phyloP scores from a whole-genome alignment of 208 protist species.

The Entamoeba nuttalli region DNA sequence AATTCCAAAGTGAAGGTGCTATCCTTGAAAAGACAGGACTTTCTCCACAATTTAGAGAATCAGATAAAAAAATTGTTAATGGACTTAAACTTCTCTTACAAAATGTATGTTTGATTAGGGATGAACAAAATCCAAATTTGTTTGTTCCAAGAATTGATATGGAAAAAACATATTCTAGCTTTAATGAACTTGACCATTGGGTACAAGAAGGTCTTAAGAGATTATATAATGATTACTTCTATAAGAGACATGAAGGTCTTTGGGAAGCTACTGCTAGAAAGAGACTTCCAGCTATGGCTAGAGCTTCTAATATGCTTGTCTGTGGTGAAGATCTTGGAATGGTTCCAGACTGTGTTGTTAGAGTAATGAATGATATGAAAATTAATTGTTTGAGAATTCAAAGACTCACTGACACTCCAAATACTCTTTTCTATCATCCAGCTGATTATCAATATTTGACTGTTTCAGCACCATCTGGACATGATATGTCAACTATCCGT shows the following conservation, averaged over 20 bases:
- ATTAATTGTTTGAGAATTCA: conserved; percentile 53
- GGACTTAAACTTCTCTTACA: background rate
- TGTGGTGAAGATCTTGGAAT: conserved; percentile 58
- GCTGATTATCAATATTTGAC: conserved; percentile 20
- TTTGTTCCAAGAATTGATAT: conserved; percentile 43
- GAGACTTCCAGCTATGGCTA: conserved; percentile 27
- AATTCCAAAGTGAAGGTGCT: background rate
- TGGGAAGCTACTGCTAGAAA: conserved; percentile 3
- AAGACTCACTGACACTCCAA: conserved; percentile 11
- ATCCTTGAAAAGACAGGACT: background rate
- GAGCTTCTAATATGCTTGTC: conserved; percentile 49
- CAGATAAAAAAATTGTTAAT: conserved; percentile 17
- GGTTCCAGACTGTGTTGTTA: conserved; percentile 38
- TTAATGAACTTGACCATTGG: background rate
- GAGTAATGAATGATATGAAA: conserved; percentile 36
- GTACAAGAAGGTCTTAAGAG: background rate
- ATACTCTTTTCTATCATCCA: background rate
- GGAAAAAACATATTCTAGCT: conserved; percentile 25
- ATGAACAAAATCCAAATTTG: conserved; percentile 24
- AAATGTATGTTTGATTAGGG: background rate
- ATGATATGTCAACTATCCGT: conserved; percentile 22
- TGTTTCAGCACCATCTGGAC: conserved; percentile 26
- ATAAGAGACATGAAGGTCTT: conserved; percentile 25
- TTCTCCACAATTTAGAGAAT: conserved; percentile 29
- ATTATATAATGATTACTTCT: conserved; percentile 45